These are phyloP conservation scores for Phlebiopsis flavidoalba DNA, from an alignment of 768 basidiomycete genomes.

Conservation along the genomic window DNA sequence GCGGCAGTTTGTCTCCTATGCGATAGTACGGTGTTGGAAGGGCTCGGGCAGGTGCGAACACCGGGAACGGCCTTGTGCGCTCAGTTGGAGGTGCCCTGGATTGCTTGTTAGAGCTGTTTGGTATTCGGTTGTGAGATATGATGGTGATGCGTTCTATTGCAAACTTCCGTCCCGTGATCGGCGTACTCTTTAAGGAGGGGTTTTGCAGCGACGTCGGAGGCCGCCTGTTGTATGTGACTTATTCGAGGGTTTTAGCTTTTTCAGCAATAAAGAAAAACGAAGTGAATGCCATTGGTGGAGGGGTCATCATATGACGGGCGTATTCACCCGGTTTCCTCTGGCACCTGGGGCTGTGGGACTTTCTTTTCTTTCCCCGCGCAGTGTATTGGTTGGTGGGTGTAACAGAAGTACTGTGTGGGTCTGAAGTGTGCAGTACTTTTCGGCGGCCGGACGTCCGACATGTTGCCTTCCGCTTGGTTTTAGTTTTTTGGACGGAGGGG, in stretches of 20 bases:
- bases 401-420: slow-evolving; percentile 17
- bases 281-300: no score
- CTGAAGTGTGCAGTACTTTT: slow-evolving; percentile 9
- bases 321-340: slow-evolving; percentile 14
- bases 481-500: slow-evolving; percentile 16
- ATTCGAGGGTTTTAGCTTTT: no score
- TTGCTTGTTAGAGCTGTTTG: background rate
- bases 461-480: background rate
- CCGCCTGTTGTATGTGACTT: no score
- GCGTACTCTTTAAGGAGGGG: no score
- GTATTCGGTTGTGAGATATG: background rate
- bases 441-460: background rate
- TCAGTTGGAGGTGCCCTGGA: slow-evolving; percentile 10
- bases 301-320: no score
- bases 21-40: slow-evolving; percentile 71
- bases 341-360: background rate
- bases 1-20: slow-evolving; percentile 64
- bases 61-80: slow-evolving; percentile 23
- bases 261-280: no score
- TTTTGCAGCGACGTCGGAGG: background rate
- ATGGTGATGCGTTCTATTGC: no score
- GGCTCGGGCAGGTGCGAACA: slow-evolving; percentile 54
- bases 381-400: slow-evolving; percentile 35
- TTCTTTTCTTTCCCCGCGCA: slow-evolving; percentile 23
- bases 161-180: background rate